phyloP scores from a whole-genome alignment of 2,329 filamentous ascomycete species.

The Ascochyta rabiei region DNA sequence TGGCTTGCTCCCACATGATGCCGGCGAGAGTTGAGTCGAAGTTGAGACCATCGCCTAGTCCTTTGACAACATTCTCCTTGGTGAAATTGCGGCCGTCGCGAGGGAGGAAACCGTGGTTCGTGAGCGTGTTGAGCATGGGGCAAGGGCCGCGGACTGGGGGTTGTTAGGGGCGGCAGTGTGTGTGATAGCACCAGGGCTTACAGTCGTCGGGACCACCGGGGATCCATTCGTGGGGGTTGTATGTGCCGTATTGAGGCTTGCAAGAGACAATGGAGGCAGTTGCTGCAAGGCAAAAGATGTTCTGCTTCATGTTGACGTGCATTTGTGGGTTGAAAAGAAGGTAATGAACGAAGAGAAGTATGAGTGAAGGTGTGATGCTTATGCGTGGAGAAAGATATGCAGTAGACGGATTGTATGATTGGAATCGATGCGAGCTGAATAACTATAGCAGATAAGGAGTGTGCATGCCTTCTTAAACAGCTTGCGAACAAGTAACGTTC shows the following conservation, averaged over 20 bases:
- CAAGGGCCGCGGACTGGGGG: constrained; percentile 37
- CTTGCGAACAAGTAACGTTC: not conserved
- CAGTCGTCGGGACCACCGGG: constrained; percentile 23
- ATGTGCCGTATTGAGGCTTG: constrained; percentile 8
- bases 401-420: not conserved
- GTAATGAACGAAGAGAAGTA: not conserved
- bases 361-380: not conserved
- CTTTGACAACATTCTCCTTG: constrained; percentile 46
- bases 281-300: constrained; percentile 7
- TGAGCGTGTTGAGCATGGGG: constrained; percentile 44
- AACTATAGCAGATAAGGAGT: not conserved
- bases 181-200: not conserved
- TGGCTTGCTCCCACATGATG: constrained; percentile 53
- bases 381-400: not conserved
- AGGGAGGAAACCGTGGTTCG: constrained; percentile 45
- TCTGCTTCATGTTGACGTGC: constrained; percentile 14
- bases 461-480: not conserved
- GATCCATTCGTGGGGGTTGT: constrained; percentile 26
- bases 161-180: not conserved
- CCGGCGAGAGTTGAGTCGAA: constrained; percentile 50
- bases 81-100: constrained; percentile 44
- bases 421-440: not conserved
- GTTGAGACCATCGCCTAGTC: constrained; percentile 51
- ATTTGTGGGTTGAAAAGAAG: not conserved
- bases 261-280: constrained; percentile 14